Base-by-base conservation (phyloP, 139 green algal genomes). In the Tetradesmus lagerheimii region DNA sequence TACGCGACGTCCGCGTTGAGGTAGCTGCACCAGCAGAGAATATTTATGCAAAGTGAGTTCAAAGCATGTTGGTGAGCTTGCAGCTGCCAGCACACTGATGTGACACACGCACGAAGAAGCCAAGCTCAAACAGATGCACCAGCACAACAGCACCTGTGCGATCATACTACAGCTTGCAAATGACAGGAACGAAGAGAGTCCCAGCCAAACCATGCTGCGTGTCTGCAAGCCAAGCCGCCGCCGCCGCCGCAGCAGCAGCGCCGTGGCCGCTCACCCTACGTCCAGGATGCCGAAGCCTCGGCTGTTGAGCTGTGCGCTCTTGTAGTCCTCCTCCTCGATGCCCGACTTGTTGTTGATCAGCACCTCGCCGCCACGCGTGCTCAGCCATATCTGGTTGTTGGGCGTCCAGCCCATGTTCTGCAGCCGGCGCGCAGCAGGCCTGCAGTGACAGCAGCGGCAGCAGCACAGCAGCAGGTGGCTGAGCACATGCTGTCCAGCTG, bases 281-380 rank as follows among this genome's bases (percentile, higher is more conserved):
- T 99, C 98, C 79, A 99, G 93, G 62, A 99, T 96, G n/a, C 98
- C 98, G 93, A 99, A 99, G 53, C 98, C 98, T 39, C 98, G 92
- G 11, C 93, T 97, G 77, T 95, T 96, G 74, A 99, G 93, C 82
- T 95, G 94, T 20, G 93, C 93, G 86, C 97, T 94, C 29, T 94
- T 89, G 85, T 99, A 99, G 20, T 94, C 89, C 67, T 98, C 96
- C 14, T 85, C 78, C 15, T 86, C 53, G 15, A 96, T 87, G 62
- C 94, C 95, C 2, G 83, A 14, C 31, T 96, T 88, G 34, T 90
- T 50, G 12, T 91, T 86, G 67, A 96, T 57, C 62, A 97, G 92
- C 64, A 99, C 90, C 47, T 98, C 98, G 25, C 98, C 98, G 11
- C 97, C 98, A 43, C 98, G 95, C 4, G 96, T 98, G 71, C 96